phyloP scores from a whole-genome alignment of 805 yeast genomes.

The Myxozyma kluyveri region DNA sequence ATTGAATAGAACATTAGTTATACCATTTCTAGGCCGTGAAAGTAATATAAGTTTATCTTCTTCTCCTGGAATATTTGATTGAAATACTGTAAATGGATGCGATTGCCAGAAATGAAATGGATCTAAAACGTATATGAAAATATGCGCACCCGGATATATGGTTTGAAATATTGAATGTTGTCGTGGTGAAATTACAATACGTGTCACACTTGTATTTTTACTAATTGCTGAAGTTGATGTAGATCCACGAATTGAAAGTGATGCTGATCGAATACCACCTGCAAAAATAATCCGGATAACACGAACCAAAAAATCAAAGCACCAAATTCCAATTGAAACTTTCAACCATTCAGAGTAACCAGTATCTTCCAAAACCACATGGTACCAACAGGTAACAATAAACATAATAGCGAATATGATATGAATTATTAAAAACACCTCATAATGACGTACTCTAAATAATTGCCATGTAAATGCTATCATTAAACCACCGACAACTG shows the following conservation, averaged over 20 bases:
- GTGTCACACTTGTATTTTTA: background rate
- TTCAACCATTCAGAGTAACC: conserved; percentile 46
- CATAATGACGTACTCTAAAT: conserved; percentile 52
- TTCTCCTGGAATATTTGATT: background rate
- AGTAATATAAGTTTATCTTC: background rate
- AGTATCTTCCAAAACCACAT: conserved; percentile 46
- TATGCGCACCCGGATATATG: conserved; percentile 19
- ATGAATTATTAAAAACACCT: conserved; percentile 56
- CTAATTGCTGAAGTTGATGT: background rate
- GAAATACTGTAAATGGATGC: conserved; percentile 11
- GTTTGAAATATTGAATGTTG: background rate
- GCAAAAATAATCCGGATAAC: conserved; percentile 52
- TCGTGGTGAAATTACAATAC: background rate
- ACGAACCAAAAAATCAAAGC: conserved; percentile 51
- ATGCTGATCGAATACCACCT: conserved; percentile 55
- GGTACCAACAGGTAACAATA: conserved; percentile 53
- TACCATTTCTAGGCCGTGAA: background rate
- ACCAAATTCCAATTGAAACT: conserved; percentile 64
- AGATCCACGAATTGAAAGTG: conserved; percentile 43
- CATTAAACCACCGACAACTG: conserved; percentile 45
- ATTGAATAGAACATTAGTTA: background rate
- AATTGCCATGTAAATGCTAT: conserved; percentile 52
- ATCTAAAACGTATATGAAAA: conserved; percentile 14
- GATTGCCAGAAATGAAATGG: conserved; percentile 10
- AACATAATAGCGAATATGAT: conserved; percentile 54